Conservation (phyloP, 192 early-diverging fungal genomes). For the Entomortierella parvispora region DNA sequence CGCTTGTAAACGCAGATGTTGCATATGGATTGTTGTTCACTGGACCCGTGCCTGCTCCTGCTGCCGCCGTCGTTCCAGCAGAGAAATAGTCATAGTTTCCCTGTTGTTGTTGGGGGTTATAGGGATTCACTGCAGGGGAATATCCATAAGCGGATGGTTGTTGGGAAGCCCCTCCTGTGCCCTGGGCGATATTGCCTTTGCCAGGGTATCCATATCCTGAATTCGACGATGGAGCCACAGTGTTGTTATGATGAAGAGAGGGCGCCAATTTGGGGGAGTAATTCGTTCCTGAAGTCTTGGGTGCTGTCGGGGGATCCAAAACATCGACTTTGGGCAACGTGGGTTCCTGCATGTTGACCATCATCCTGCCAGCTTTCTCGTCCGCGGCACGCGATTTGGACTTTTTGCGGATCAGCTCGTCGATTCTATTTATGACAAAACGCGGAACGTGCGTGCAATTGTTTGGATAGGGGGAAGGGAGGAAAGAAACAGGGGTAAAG, state of each 20-base stretch:
- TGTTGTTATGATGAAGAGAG: conserved; percentile 1
- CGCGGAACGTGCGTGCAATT: neutral
- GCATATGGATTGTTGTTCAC: conserved; percentile 24
- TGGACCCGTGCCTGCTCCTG: neutral
- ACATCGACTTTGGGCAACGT: conserved; percentile 46
- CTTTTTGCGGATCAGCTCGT: conserved; percentile 65
- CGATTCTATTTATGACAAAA: conserved; percentile 54
- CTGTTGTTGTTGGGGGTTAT: neutral
- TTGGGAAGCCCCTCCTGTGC: too few species aligned
- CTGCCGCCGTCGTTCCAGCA: conserved; percentile 1
- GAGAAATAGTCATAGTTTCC: conserved; percentile 29
- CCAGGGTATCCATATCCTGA: neutral
- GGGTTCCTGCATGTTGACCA: conserved; percentile 30
- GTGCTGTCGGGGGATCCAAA: neutral
- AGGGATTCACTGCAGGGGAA: neutral
- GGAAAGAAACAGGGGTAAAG: neutral
- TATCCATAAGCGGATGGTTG: conserved; percentile 12
- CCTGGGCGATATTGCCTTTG: neutral
- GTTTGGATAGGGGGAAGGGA: neutral
- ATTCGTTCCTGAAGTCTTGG: neutral
- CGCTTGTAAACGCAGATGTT: conserved; percentile 31
- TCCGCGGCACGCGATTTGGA: conserved; percentile 55
- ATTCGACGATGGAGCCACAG: conserved; percentile 8
- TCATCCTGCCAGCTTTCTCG: conserved; percentile 6
- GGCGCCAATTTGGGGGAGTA: conserved; percentile 13